Conservation (phyloP, 2,329 filamentous ascomycete genomes). For the Pseudogymnoascus sp. region DNA sequence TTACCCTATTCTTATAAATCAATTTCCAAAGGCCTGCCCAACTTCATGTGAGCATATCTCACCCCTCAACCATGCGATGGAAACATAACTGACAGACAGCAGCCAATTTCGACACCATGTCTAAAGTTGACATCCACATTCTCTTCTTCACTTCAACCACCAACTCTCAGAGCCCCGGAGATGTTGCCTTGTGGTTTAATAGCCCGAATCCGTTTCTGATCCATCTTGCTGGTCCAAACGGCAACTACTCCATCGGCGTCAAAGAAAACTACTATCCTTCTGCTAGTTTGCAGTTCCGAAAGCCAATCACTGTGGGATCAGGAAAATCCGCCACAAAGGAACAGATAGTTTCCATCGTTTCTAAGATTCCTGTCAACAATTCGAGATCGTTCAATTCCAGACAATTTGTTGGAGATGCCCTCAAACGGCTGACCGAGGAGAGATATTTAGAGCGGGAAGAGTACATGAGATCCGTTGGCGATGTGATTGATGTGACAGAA, state of each 20-base stretch:
- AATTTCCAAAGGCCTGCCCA: neutral
- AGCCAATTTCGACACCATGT: neutral
- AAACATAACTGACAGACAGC: neutral
- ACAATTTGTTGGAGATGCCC: neutral
- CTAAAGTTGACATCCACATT: neutral
- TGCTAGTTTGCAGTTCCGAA: neutral
- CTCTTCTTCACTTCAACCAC: neutral
- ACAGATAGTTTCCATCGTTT: neutral
- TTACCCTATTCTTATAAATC: neutral
- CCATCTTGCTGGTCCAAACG: neutral
- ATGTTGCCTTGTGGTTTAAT: neutral
- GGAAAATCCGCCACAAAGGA: neutral
- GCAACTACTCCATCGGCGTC: neutral
- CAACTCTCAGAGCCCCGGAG: neutral
- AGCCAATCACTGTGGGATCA: neutral
- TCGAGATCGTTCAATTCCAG: neutral
- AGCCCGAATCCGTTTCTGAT: neutral
- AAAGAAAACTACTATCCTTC: neutral
- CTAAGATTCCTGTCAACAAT: neutral
- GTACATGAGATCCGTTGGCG: neutral
- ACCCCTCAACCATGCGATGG: neutral
- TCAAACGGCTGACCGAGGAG: neutral
- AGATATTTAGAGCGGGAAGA: neutral
- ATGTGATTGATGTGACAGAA: neutral
- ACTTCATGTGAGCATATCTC: neutral